A percentile compares a stretch with the other conserved stretches of the same genome.
phyloP scores from a whole-genome alignment of 441 rosid species.

The Codiaeum variegatum region DNA sequence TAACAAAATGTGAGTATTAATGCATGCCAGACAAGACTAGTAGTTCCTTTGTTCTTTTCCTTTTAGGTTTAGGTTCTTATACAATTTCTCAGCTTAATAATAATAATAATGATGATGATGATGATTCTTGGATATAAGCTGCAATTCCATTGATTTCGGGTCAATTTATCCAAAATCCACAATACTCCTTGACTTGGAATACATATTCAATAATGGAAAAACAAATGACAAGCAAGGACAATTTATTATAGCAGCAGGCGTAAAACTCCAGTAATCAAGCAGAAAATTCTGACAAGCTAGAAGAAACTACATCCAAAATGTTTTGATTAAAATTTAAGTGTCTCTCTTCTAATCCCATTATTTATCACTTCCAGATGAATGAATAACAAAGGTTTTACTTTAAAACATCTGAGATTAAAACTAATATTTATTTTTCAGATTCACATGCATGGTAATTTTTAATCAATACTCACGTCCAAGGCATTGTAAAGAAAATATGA shows the following conservation, averaged over 20 bases:
- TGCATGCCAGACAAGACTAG: background rate
- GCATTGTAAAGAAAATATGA: slow-evolving; percentile 99
- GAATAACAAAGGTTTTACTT: background rate
- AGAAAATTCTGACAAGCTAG: background rate
- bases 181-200: background rate
- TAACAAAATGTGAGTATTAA: background rate
- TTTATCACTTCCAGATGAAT: background rate
- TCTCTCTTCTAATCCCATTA: background rate
- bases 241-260: background rate
- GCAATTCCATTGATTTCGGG: slow-evolving; percentile 1
- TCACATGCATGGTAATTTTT: slow-evolving; percentile 17
- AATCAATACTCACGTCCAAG: slow-evolving; percentile 91
- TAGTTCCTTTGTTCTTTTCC: no score
- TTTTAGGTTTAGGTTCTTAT: no score
- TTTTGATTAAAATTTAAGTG: background rate
- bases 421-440: slow-evolving; percentile 13
- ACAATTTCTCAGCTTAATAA: no score
- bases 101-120: background rate
- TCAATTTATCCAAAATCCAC: slow-evolving; percentile 1
- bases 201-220: background rate
- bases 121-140: background rate
- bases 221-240: background rate
- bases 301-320: background rate
- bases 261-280: background rate
- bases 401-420: background rate